Base-by-base conservation (phyloP, 345 rosid genomes). In the Salix viminalis region DNA sequence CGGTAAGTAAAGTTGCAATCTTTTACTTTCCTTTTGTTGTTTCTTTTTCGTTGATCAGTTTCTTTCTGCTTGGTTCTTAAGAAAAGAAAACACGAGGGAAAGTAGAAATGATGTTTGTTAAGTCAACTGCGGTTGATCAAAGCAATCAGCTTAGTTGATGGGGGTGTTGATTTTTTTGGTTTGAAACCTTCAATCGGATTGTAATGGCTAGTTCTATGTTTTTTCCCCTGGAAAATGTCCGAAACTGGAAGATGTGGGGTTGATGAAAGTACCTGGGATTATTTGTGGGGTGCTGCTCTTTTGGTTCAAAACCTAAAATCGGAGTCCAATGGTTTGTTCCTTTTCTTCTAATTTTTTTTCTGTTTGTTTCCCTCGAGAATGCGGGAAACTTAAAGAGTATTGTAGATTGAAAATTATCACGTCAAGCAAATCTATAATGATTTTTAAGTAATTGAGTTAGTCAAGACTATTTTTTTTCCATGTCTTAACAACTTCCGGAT, bases 1-100 rank as follows among this genome's bases (percentile, higher is more conserved):
- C 90, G 66, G 94, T 90, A 67, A 76, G 84, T 79, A 39, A 24
- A 54, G 34, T 39, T 50, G 6, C 52, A 21, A 6, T 6, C 32
- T 37, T 23, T 16, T 32, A 23, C 39, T 60, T 46, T 28, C 23
- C 0, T 54, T 56, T 26, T 18, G 8, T 32, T 65, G 13, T 28
- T 36, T 58, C 37, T 65, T 16, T 50, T 37, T 34, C 37, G 0
- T 34, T 34, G 7, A 34, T 34, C 37, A 36, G 12, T 50, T 70
- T 72, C 16, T 71, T 70, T 72, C 16, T 71, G 76, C 58, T 72
- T 76, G 73, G 58, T 70, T 76, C 74, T 67, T 58, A 73, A 44
- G 79, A 75, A 70, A 65, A 37, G 76, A 70, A 70, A 65, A 37
- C 34, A 4, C 64, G 68, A 39, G 41, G 48, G 60, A 44, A 74